These are phyloP conservation scores for Stagonosporopsis cucurbitacearum DNA, from an alignment of 2,329 filamentous ascomycete genomes.

Conservation along the genomic window DNA sequence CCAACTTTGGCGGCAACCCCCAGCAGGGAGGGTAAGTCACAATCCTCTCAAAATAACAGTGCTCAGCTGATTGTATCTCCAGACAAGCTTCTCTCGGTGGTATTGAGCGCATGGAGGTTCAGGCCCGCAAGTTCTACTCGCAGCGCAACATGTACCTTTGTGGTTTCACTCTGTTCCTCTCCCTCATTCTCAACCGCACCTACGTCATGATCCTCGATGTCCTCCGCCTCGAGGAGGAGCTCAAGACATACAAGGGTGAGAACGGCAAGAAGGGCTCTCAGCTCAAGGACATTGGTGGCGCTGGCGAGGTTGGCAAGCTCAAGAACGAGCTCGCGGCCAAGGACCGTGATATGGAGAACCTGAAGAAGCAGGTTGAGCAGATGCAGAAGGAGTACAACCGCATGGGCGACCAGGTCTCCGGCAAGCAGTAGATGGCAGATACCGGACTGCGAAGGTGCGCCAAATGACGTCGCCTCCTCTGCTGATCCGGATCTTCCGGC, in stretches of 20 bases:
- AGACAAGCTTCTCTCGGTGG: constrained; percentile 76
- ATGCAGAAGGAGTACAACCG: constrained; percentile 85
- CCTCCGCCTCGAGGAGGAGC: constrained; percentile 88
- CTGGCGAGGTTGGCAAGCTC: constrained; percentile 75
- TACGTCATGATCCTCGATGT: constrained; percentile 96
- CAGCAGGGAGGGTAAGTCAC: constrained; percentile 58
- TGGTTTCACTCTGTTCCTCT: constrained; percentile 98
- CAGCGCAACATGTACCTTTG: constrained; percentile 99
- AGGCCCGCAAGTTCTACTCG: constrained; percentile 99
- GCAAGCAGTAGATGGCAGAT: constrained; percentile 53
- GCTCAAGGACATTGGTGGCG: constrained; percentile 72
- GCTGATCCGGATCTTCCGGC: constrained; percentile 19
- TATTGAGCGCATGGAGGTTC: constrained; percentile 95
- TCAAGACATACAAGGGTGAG: constrained; percentile 80
- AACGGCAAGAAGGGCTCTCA: constrained; percentile 70
- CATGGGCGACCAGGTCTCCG: constrained; percentile 81
- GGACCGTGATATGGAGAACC: constrained; percentile 80
- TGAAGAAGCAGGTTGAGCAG: constrained; percentile 92
- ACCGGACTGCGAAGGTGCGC: constrained; percentile 17
- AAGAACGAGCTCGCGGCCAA: constrained; percentile 72
- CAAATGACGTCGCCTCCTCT: constrained; percentile 15
- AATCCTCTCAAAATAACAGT: background rate
- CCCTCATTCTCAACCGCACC: constrained; percentile 97
- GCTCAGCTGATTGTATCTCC: constrained; percentile 22
- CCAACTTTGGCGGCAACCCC: constrained; percentile 70